Base-by-base conservation (phyloP, 176 grass and related monocot species). In the Musa troglodytarum region DNA sequence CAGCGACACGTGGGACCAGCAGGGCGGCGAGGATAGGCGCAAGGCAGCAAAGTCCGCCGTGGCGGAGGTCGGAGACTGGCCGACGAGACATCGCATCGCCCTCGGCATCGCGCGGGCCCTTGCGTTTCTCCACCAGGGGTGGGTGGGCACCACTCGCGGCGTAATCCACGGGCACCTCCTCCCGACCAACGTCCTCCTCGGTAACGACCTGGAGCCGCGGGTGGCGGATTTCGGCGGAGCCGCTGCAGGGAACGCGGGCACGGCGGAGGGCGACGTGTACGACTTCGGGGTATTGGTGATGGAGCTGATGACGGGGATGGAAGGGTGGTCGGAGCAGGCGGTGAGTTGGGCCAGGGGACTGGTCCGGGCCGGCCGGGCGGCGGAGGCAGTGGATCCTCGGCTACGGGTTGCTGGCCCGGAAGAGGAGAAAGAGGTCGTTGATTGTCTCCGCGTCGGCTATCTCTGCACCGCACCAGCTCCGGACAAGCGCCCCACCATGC, bases 71-170 rank as follows among this genome's bases (percentile, higher is more conserved):
- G 62, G 74, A 1, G 83, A 85, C 54, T 96, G 93, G 93, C 81
- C 93, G 0, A 83, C 86, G 87, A 56, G 91, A 1, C 88, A 99
- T 75, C 84, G 86, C 12, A 92, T 99, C 72, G 84, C 84, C 9
- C 85, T 99, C 1, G 95, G 91, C 0, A 72, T 99, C 3, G 88
- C 95, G 9, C 84, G 95, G 0, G 95, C 88, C 1, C 80, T 99
- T 0, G 88, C 91, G 1, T 99, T 99, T 89, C 86, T 99, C 52
- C 95, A 99, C 83, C 95, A 99, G 23, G 95, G 90, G 0, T 99
- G 90, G 95, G 86, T 86, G 0, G 86, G 90, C 49, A 81, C 83
- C 16, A 63, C 82, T 0, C 86, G 78, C 0, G 84, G 86, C 0
- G 76, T 79, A 0, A 87, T 83, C 56, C 90, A 99, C 84, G 88